These are phyloP conservation scores for Tylopilus vinaceipallidus DNA, from an alignment of 768 basidiomycete genomes.

Conservation along the genomic window DNA sequence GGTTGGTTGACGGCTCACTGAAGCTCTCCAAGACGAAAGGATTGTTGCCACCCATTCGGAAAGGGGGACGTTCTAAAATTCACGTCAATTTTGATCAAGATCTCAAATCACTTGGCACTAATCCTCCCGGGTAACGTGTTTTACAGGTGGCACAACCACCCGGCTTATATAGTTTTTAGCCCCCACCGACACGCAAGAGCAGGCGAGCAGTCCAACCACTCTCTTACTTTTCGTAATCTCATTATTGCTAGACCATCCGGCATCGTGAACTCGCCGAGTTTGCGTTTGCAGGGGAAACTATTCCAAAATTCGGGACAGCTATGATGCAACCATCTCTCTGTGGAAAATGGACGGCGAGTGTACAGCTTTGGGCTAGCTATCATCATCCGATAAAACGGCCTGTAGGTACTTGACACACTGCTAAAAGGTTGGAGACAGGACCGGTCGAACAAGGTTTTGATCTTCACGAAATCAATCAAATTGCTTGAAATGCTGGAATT, in stretches of 20 bases:
- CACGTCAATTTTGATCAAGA: conserved; percentile 79
- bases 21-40: conserved; percentile 47
- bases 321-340: conserved; percentile 67
- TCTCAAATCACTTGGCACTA: conserved; percentile 85
- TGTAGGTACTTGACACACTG: conserved; percentile 62
- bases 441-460: conserved; percentile 78
- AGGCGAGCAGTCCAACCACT: conserved; percentile 39
- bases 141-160: neutral
- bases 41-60: conserved; percentile 51
- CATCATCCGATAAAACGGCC: neutral
- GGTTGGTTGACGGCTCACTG: neutral
- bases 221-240: neutral
- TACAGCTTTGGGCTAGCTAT: neutral
- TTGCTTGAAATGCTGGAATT: conserved; percentile 82
- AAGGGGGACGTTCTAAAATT: conserved; percentile 65
- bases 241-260: conserved; percentile 39
- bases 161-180: conserved; percentile 40
- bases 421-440: conserved; percentile 68
- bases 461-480: conserved; percentile 93
- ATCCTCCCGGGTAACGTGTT: conserved; percentile 69
- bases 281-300: conserved; percentile 56
- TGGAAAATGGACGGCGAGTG: conserved; percentile 81
- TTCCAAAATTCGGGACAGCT: conserved; percentile 60
- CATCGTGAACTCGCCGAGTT: conserved; percentile 60
- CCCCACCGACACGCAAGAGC: conserved; percentile 64